Percentiles rank a stretch among this genome's conserved stretches.
Conservation (phyloP, 2,329 filamentous ascomycete species). For the Aspergillus uvarum region DNA sequence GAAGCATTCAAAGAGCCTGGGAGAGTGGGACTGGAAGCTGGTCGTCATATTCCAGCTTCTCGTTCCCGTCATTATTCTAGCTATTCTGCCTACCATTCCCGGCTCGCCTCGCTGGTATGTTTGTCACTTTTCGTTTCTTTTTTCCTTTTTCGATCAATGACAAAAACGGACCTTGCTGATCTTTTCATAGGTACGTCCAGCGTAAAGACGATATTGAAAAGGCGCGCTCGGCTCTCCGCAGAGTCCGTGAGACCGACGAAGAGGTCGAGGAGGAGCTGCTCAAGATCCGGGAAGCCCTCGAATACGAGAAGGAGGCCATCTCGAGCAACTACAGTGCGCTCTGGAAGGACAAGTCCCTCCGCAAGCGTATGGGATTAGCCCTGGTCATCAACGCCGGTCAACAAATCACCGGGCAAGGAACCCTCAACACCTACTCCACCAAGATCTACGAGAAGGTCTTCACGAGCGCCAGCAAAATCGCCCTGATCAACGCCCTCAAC, state of each 20-base stretch:
- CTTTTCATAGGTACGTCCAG: constrained; percentile 49
- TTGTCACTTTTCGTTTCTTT: background rate
- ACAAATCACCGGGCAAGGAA: constrained; percentile 71
- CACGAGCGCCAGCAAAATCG: constrained; percentile 58
- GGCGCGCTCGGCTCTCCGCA: constrained; percentile 58
- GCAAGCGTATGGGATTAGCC: constrained; percentile 65
- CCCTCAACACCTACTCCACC: constrained; percentile 71
- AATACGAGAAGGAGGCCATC: constrained; percentile 70
- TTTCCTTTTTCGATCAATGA: too few species aligned
- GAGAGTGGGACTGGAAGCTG: constrained; percentile 72
- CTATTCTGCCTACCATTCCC: constrained; percentile 63
- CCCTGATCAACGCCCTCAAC: constrained; percentile 72
- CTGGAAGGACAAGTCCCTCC: constrained; percentile 68
- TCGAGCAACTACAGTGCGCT: constrained; percentile 63
- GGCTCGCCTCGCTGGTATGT: constrained; percentile 65
- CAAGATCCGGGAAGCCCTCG: constrained; percentile 65
- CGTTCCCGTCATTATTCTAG: constrained; percentile 63
- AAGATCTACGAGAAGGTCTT: constrained; percentile 73
- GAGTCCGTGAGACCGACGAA: constrained; percentile 63
- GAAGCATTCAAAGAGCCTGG: constrained; percentile 55
- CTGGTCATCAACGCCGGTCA: constrained; percentile 69
- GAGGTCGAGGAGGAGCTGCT: constrained; percentile 67
- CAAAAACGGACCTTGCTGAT: too few species aligned
- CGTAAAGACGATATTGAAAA: constrained; percentile 59
- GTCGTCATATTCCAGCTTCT: constrained; percentile 72